These are phyloP conservation scores for Aegilops bicornis DNA, from an alignment of 176 grass and related monocot genomes.

Conservation along the genomic window DNA sequence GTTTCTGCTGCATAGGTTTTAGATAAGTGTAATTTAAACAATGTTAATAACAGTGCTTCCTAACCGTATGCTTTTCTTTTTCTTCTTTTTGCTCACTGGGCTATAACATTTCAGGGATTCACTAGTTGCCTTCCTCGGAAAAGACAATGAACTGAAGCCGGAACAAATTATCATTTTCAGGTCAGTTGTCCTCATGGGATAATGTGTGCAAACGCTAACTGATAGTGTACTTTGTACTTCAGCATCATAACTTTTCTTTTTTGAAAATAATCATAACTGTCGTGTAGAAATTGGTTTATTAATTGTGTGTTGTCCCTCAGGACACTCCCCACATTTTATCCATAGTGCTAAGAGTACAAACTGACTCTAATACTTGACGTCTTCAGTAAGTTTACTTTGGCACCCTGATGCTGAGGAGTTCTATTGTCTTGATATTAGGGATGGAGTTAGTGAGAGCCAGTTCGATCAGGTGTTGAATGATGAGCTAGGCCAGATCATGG, in stretches of 20 bases:
- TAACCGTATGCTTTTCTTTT: neutral
- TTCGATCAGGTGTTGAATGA: constrained; percentile 61
- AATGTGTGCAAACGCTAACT: neutral
- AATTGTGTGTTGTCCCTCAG: neutral
- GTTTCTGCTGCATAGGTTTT: neutral
- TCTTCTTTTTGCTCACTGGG: neutral
- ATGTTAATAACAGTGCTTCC: neutral
- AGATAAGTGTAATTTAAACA: constrained; percentile 13
- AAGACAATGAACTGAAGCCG: constrained; percentile 25
- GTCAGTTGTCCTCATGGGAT: constrained; percentile 13
- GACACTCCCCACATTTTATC: neutral
- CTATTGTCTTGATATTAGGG: constrained; percentile 20
- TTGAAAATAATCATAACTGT: too few relatives aligned
- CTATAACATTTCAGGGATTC: constrained; percentile 37
- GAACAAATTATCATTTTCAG: constrained; percentile 64
- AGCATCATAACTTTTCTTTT: neutral
- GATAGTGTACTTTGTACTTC: neutral
- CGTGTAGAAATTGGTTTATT: neutral
- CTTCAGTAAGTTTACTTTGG: neutral
- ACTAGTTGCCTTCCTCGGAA: constrained; percentile 45
- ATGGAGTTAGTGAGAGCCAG: constrained; percentile 65
- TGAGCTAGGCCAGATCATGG: constrained; percentile 53
- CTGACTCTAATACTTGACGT: neutral
- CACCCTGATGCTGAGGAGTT: neutral
- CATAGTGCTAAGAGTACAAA: neutral